Base-by-base conservation (phyloP, 2,329 filamentous ascomycete genomes). In the Dactylellina parvicollis region DNA sequence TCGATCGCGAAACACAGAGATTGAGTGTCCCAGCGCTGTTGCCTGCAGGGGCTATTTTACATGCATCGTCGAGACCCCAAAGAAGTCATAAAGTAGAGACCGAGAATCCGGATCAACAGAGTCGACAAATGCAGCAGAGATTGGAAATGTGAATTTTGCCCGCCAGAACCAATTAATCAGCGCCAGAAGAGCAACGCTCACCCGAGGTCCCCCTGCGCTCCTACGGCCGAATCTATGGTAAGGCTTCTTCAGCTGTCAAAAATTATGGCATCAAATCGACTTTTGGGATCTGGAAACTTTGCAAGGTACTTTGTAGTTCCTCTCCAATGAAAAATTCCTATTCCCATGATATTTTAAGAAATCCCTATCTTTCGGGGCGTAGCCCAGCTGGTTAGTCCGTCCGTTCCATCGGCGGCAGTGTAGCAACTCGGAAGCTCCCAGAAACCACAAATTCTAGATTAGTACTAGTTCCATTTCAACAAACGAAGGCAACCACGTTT, bases 401-500 rank as follows among this genome's bases (percentile, higher is more conserved):
- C 38, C 14, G 16, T 40, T 22, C 16, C 20, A 30, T 14, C 36
- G 34, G 42, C 26, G 32, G 20, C 42, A 57, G 24, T 32, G 42
- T 67, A 44, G 52, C 44, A 71, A 57, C 56, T 62, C 40, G 66
- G 56, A 72, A 72, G 66, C 50, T 57, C 38, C 30, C 5, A 32
- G 12, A 32, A 32, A 5, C 34, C 10, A 38, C 4, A 30, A 24
- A 70, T 60, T 60, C 69, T 60, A n/a, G 2, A 52, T 60, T 8
- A 2, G 54, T 65, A 4, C 30, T 73, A 60, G 60, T 10, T 38
- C 12, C 16, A 54, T 66, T 73, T 66, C 60, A 60, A 32, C 28
- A 65, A 60, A 64, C 69, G 69, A 73, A 73, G 69, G 69, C 69
- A 73, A 59, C 69, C 69, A 65, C 55, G 60, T 50, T 62, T 61